Evolutionary conservation across 352 stramenopile genomes (phyloP), one percentile per base, ranked within the genome.

Genomic region (Halophytophthora polymorphica): DNA sequence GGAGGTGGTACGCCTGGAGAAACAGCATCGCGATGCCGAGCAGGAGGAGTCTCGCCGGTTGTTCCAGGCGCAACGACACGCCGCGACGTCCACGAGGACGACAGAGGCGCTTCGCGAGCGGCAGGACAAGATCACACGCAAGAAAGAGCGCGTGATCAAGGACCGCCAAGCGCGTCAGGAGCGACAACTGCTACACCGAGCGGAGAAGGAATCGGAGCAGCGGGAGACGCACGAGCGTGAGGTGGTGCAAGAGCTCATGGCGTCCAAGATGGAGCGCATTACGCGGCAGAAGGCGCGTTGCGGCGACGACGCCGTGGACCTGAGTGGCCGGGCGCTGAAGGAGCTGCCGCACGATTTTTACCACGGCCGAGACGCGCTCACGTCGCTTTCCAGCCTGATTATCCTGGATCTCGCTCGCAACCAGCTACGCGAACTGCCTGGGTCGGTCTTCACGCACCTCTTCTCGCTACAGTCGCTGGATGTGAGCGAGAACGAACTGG

Each of bases 351-450:
- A 48, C 0, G 38, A 66, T 11, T 48, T 84, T 25, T 87, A 71
- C 35, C 68, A 75, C 40, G 81, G 77, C 7, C 72, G 71, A 42
- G 73, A 86, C 22, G 65, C 71, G 0, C 56, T 89, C 10, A 58
- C 60, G 28, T 58, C 69, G 14, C 61, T 91, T 3, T 83, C 81
- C 6, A 84, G 70, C 52, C 50, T 91, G 21, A 42, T 91, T n/a
- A 73, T 88, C 19, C 36, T 92, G 13, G 78, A 85, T 47, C 40
- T 92, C 34, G 66, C 72, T 2, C 54, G 61, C n/a, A 92, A 92
- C 40, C 39, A 58, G 12, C 64, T 92, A 15, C 33, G 56, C 6
- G 45, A 25, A 1, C 64, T 92, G 1, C 78, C 78, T 0, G 37
- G 54, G 1, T 48, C 48, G 2, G 71, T 92, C 15, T 86, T 85